Evolutionary conservation across 257 asterid species (phyloP), one percentile per base, ranked within the genome.

Genomic region (Mentha longifolia): DNA sequence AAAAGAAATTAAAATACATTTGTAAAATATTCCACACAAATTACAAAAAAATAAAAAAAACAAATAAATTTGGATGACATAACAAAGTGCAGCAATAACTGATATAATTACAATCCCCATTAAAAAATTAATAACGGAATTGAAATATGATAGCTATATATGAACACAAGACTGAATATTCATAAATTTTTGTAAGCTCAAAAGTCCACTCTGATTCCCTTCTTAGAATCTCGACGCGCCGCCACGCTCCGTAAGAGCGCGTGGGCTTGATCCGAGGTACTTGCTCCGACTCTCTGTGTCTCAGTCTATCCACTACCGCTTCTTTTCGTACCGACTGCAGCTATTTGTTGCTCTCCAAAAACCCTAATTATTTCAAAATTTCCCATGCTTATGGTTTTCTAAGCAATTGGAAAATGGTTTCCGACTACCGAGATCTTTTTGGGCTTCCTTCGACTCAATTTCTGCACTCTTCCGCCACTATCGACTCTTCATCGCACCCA

Each of bases 381-480:
- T 51, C 8, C 35, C 12, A 7, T 41, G 46, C 0, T 41, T 9
- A 5, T 17, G 35, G 20, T 22, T 54, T 54, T 4, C 11, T 4
- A 51, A 17, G 25, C 9, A 15, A 4, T 14, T n/a, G 58, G 17
- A 28, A 68, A 13, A 89, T 82, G 85, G 85, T 66, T 30, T 63
- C 69, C 49, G 37, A 33, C 6, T 33, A 33, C 37, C 37, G 35
- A 31, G 78, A 71, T 14, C 54, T 22, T 7, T 66, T 50, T 51
- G 72, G 65, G 1, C 83, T 41, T 20, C 65, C 67, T n/a, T 65
- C 84, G 0, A n/a, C 71, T 10, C 61, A 25, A 46, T n/a, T 65
- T 33, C 61, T 68, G 22, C 84, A 33, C 37, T 22, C 52, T 8
- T 16, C 77, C n/a, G 43, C 79, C 17, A 9, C 11, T 58, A 39